Percentiles rank a stretch among this genome's conserved stretches.
Evolutionary conservation across 1,139 yeast species (phyloP).

Genomic region (Diutina ranongensis): DNA sequence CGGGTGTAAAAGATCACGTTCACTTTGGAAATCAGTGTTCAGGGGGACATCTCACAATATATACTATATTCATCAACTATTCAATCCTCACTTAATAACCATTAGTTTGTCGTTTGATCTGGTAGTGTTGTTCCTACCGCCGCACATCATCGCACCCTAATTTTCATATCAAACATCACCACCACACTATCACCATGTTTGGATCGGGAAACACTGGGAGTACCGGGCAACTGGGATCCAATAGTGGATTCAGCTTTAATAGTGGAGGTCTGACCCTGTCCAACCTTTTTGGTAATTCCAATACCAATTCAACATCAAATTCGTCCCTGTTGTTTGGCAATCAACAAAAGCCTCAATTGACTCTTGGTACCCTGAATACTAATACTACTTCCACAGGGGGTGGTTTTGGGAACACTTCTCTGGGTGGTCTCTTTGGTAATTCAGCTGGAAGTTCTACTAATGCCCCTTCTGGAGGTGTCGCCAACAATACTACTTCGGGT

Average conservation of each 20-base stretch:
- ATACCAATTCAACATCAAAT: background rate
- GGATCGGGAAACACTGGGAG: background rate
- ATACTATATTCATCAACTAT: too few relatives aligned
- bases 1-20: too few relatives aligned
- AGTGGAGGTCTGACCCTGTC: background rate
- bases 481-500: background rate
- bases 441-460: too few relatives aligned
- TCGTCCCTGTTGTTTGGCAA: background rate
- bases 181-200: background rate
- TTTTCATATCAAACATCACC: background rate
- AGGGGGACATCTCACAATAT: too few relatives aligned
- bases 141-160: background rate
- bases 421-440: background rate
- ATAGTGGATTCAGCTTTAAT: background rate
- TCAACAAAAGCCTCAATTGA: background rate
- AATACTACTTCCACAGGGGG: background rate
- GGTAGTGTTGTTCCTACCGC: background rate
- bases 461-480: background rate
- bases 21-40: too few relatives aligned
- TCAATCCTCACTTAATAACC: too few relatives aligned
- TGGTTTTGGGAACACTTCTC: background rate
- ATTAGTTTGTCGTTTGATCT: background rate
- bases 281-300: background rate
- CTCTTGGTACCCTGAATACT: background rate
- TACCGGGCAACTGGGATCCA: background rate